Evolutionary conservation across 2,329 filamentous ascomycete species (phyloP).

Genomic region (Lasiodiplodia theobromae): DNA sequence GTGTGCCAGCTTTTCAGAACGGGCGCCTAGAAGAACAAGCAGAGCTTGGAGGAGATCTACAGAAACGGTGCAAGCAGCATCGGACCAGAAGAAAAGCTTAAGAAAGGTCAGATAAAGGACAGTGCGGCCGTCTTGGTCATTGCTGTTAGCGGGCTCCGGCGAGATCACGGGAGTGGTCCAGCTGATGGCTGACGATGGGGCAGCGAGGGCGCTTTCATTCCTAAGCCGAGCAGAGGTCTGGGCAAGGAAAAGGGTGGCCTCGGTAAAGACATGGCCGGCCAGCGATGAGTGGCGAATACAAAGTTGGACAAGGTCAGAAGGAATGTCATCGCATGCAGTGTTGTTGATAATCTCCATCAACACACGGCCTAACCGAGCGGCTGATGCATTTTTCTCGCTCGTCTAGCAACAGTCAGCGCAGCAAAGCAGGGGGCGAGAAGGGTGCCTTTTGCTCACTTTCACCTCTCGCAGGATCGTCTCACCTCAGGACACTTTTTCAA

Average conservation of each 20-base stretch:
- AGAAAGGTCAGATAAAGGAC: slow-evolving; percentile 38
- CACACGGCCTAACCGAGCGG: slow-evolving; percentile 25
- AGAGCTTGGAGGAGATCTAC: slow-evolving; percentile 6
- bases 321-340: slow-evolving; percentile 2
- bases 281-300: slow-evolving; percentile 4
- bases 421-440: slow-evolving; percentile 1
- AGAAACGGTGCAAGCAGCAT: slow-evolving; percentile 13
- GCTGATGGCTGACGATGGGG: slow-evolving; percentile 12
- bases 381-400: slow-evolving; percentile 26
- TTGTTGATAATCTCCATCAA: slow-evolving; percentile 15
- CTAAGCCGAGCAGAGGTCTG: background rate
- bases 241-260: slow-evolving; percentile 4
- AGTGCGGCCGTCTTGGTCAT: background rate
- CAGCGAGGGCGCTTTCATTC: background rate
- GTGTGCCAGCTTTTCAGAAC: slow-evolving; percentile 5
- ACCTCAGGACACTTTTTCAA: slow-evolving; percentile 30
- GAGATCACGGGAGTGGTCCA: background rate
- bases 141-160: background rate
- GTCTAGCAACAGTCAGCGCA: slow-evolving; percentile 1
- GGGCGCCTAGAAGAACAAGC: slow-evolving; percentile 26
- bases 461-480: slow-evolving; percentile 20
- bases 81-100: slow-evolving; percentile 42
- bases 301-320: slow-evolving; percentile 13
- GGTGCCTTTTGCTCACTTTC: slow-evolving; percentile 24
- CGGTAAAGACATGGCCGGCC: slow-evolving; percentile 28